Evolutionary conservation across 768 basidiomycete species (phyloP).

Genomic region (Kockovaella imperatae): DNA sequence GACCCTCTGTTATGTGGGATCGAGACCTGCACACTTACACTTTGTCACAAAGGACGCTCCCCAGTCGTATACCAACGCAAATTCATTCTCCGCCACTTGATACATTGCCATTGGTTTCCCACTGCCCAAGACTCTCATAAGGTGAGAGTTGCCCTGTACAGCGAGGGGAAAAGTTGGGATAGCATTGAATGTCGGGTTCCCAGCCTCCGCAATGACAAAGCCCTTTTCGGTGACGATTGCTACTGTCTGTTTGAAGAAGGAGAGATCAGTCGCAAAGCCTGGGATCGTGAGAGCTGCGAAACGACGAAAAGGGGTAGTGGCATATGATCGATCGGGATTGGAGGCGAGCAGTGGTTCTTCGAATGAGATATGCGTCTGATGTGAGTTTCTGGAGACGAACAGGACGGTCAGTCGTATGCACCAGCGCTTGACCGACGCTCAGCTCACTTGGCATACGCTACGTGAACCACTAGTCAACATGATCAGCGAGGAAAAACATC

Average conservation of each 20-base stretch:
- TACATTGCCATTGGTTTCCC: constrained; percentile 33
- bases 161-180: constrained; percentile 24
- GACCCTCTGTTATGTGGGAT: not conserved
- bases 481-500: no score
- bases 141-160: constrained; percentile 7
- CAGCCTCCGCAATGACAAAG: constrained; percentile 38
- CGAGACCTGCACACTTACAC: constrained; percentile 17
- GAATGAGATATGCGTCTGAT: constrained; percentile 23
- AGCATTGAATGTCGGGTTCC: constrained; percentile 25
- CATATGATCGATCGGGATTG: not conserved
- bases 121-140: constrained; percentile 17
- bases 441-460: constrained; percentile 11
- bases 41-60: constrained; percentile 39
- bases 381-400: constrained; percentile 24
- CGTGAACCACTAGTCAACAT: constrained; percentile 19
- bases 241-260: constrained; percentile 36
- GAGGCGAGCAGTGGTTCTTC: constrained; percentile 24
- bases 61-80: constrained; percentile 33
- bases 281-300: constrained; percentile 26
- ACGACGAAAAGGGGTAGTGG: constrained; percentile 13
- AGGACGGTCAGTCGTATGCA: not conserved
- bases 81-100: constrained; percentile 38
- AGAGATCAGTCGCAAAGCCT: constrained; percentile 30
- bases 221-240: constrained; percentile 28
- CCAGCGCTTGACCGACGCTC: no score